phyloP scores from a whole-genome alignment of 1,139 yeast species.

The Pneumocystis oryctolagi region DNA sequence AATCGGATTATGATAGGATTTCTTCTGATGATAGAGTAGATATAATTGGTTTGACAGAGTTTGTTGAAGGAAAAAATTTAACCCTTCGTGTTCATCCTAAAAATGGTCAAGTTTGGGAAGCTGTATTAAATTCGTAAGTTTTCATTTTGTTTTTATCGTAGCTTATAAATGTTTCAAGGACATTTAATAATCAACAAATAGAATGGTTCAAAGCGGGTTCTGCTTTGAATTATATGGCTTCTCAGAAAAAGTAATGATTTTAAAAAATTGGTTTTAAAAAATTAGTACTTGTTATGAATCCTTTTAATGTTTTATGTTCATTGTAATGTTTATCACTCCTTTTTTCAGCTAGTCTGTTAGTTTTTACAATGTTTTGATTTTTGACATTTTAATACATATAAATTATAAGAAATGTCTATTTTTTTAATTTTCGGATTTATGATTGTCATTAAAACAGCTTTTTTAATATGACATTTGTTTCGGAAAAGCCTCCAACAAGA shows the following conservation, averaged over 20 bases:
- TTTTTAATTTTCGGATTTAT: background rate
- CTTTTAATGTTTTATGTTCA: background rate
- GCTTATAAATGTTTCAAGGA: conserved; percentile 28
- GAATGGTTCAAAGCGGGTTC: conserved; percentile 99
- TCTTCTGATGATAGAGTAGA: conserved; percentile 82
- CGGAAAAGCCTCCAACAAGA: conserved; percentile 1
- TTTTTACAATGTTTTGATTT: background rate
- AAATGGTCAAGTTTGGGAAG: conserved; percentile 71
- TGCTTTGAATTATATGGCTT: conserved; percentile 95
- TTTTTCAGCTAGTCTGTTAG: background rate
- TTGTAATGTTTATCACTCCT: background rate
- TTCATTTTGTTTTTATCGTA: background rate
- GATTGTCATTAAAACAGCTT: too few relatives aligned
- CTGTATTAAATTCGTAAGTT: conserved; percentile 51
- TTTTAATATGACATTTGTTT: background rate
- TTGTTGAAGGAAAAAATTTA: conserved; percentile 88
- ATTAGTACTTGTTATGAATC: background rate
- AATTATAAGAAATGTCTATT: background rate
- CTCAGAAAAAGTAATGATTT: conserved; percentile 21
- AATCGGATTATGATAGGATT: conserved; percentile 87
- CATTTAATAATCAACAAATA: conserved; percentile 89
- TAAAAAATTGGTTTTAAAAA: background rate
- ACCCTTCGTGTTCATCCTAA: conserved; percentile 81
- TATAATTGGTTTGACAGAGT: conserved; percentile 64
- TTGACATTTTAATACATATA: too few relatives aligned